phyloP scores from a whole-genome alignment of 2,329 filamentous ascomycete species.

The Chalara sp. region DNA sequence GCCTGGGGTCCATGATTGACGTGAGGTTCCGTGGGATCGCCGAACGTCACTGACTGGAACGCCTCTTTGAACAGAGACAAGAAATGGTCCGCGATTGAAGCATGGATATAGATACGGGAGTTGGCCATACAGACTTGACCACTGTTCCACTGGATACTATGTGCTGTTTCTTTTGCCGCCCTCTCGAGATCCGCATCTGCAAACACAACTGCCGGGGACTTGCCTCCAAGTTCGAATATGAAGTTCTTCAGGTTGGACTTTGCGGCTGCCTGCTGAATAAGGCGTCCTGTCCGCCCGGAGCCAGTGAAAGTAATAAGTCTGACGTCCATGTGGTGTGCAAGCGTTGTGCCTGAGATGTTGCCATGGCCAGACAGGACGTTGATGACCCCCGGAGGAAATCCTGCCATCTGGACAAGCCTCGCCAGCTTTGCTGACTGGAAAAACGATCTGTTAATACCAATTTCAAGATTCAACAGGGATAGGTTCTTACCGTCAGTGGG shows the following conservation, averaged over 20 bases:
- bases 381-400: conserved; percentile 36
- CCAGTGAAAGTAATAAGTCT: conserved; percentile 55
- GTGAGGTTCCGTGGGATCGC: conserved; percentile 9
- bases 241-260: conserved; percentile 52
- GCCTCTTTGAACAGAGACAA: conserved; percentile 16
- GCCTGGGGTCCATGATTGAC: conserved; percentile 18
- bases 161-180: conserved; percentile 13
- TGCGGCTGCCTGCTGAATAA: conserved; percentile 65
- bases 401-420: conserved; percentile 30
- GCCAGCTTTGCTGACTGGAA: too few species aligned
- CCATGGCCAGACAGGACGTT: conserved; percentile 32
- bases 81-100: conserved; percentile 16
- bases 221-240: conserved; percentile 57
- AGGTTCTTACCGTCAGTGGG: conserved; percentile 45
- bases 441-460: too few species aligned
- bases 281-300: conserved; percentile 59
- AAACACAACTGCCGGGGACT: conserved; percentile 56
- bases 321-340: conserved; percentile 24
- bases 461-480: too few species aligned
- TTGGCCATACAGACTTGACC: conserved; percentile 21
- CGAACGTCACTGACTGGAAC: conserved; percentile 8
- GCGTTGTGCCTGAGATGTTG: conserved; percentile 17
- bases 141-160: conserved; percentile 15
- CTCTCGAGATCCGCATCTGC: conserved; percentile 45
- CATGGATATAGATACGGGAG: conserved; percentile 19